Evolutionary conservation across 164 flowering plant species (phyloP).

Genomic region (Chloranthus sessilifolius): DNA sequence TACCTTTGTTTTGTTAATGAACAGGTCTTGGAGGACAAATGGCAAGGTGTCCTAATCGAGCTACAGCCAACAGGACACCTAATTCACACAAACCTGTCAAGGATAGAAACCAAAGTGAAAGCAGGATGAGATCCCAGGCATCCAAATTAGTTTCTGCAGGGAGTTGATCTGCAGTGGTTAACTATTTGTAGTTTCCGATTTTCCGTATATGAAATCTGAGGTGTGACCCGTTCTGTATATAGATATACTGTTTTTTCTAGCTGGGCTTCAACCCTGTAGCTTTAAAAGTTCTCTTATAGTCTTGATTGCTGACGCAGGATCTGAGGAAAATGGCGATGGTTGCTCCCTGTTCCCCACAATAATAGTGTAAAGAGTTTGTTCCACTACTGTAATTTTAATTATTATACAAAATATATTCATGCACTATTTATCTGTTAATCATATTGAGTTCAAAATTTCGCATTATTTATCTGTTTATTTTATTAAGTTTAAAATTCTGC

Average conservation of each 20-base stretch:
- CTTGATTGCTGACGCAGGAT: too few species aligned
- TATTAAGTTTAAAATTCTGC: too few species aligned
- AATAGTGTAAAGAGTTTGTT: conserved; percentile 5
- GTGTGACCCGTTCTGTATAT: conserved; percentile 12
- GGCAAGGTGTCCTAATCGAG: conserved; percentile 21
- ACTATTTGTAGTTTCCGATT: conserved; percentile 10
- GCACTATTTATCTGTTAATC: too few species aligned
- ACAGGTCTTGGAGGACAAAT: conserved; percentile 30
- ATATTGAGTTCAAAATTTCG: too few species aligned
- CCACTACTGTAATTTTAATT: conserved; percentile 1
- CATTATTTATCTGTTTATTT: too few species aligned
- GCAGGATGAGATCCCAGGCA: conserved; percentile 23
- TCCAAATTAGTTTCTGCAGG: conserved; percentile 17
- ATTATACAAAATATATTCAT: too few species aligned
- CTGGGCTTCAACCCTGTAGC: conserved; percentile 1
- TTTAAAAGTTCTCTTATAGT: conserved; percentile 1
- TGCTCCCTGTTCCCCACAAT: conserved; percentile 1
- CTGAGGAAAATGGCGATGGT: conserved; percentile 6
- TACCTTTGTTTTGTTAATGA: conserved; percentile 4
- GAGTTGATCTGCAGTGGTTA: conserved; percentile 14
- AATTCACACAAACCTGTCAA: conserved; percentile 27
- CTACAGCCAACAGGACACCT: conserved; percentile 25
- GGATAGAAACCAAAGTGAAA: conserved; percentile 28
- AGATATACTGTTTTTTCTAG: conserved; percentile 11
- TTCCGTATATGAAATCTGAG: background rate